A percentile compares a stretch with the other conserved stretches of the same genome.
Conservation (phyloP, 257 asterid genomes). For the Misopates orontium region DNA sequence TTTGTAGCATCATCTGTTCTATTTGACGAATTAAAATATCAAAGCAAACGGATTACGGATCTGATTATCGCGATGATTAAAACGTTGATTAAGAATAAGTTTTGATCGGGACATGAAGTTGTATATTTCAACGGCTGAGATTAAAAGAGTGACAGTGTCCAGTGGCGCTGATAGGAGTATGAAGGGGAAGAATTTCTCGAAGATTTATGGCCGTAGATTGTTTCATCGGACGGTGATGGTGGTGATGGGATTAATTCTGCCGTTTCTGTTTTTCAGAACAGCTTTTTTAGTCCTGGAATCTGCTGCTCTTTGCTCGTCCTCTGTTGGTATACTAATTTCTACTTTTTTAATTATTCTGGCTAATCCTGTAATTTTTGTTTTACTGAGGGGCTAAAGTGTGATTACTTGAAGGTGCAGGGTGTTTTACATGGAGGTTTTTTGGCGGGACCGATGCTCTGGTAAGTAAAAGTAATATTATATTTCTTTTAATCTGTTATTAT, state of each 20-base stretch:
- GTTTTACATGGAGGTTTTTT: constrained; percentile 68
- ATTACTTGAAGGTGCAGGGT: constrained; percentile 40
- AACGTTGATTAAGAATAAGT: no score
- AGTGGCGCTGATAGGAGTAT: no score
- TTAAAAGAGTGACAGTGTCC: no score
- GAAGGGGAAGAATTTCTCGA: constrained; percentile 38
- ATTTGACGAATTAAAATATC: no score
- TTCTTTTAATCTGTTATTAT: no score
- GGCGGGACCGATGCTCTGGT: constrained; percentile 84
- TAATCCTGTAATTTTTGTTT: neutral
- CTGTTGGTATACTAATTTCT: constrained; percentile 48
- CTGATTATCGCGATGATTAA: constrained; percentile 29
- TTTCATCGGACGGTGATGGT: constrained; percentile 48
- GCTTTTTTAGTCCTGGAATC: constrained; percentile 68
- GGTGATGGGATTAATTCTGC: constrained; percentile 53
- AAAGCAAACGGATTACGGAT: neutral
- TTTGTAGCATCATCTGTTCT: no score
- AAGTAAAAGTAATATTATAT: constrained; percentile 4
- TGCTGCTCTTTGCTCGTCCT: constrained; percentile 66
- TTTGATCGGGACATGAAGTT: no score
- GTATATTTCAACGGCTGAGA: constrained; percentile 17
- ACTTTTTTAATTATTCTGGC: neutral
- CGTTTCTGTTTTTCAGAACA: constrained; percentile 60
- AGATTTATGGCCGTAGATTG: constrained; percentile 42
- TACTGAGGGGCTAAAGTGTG: constrained; percentile 1